Conservation (phyloP, 768 basidiomycete genomes). For the Russula brevipes region DNA sequence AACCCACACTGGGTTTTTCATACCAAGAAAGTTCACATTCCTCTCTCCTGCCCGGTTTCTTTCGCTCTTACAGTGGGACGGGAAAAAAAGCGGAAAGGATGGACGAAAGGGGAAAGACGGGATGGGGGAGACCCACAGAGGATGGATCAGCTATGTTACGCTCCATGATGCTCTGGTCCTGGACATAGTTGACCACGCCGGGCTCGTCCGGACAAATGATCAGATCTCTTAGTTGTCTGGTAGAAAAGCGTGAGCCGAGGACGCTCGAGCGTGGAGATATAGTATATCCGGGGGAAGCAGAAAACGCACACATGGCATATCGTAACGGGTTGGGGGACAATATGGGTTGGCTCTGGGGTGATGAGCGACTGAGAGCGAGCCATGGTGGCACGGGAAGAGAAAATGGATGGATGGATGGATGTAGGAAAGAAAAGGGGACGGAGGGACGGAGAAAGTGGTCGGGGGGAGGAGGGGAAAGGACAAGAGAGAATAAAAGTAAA, state of each 20-base stretch:
- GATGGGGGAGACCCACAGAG: conserved; percentile 37
- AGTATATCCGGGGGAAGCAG: not conserved
- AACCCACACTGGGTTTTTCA: not conserved
- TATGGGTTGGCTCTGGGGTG: conserved; percentile 40
- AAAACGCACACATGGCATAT: conserved; percentile 57
- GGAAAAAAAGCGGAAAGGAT: too few species aligned
- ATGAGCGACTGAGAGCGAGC: conserved; percentile 44
- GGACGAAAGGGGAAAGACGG: too few species aligned
- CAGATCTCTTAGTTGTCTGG: conserved; percentile 73
- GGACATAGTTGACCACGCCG: conserved; percentile 62
- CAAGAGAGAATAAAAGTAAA: not conserved
- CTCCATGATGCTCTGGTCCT: conserved; percentile 49
- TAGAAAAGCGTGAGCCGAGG: conserved; percentile 4
- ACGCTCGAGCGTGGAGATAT: conserved; percentile 6
- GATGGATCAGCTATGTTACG: conserved; percentile 49
- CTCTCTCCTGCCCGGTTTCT: not conserved
- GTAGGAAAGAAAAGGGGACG: not conserved
- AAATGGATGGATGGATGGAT: not conserved
- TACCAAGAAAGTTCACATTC: not conserved
- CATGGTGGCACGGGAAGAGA: conserved; percentile 34
- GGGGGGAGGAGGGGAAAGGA: not conserved
- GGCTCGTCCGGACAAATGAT: conserved; percentile 65
- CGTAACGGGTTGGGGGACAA: conserved; percentile 41
- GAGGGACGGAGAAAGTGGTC: not conserved
- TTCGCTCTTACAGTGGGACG: not conserved